phyloP scores from a whole-genome alignment of 2,329 filamentous ascomycete species.

The Davidsoniella virescens region DNA sequence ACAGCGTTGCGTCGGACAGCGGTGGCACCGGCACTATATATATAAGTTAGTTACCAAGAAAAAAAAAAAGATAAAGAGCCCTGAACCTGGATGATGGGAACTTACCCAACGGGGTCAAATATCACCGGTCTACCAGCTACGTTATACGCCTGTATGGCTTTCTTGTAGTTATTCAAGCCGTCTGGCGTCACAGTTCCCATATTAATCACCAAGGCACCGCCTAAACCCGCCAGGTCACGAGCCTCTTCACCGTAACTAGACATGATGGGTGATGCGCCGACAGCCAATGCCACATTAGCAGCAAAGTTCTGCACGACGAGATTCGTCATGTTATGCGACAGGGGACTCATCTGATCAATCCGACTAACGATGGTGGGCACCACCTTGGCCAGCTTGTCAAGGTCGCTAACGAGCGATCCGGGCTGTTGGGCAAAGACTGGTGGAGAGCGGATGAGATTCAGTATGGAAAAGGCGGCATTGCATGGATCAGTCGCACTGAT shows the following conservation, averaged over 20 bases:
- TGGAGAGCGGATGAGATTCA: slow-evolving; percentile 31
- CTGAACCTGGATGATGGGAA: slow-evolving; percentile 8
- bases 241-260: slow-evolving; percentile 75
- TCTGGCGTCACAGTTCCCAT: slow-evolving; percentile 84
- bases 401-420: slow-evolving; percentile 3
- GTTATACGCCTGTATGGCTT: slow-evolving; percentile 72
- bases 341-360: slow-evolving; percentile 47
- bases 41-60: too few species aligned
- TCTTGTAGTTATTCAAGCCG: slow-evolving; percentile 51
- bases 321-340: slow-evolving; percentile 97
- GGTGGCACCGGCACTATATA: slow-evolving; percentile 56
- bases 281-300: slow-evolving; percentile 71
- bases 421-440: slow-evolving; percentile 17
- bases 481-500: slow-evolving; percentile 55
- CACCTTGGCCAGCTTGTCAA: slow-evolving; percentile 13
- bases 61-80: background rate
- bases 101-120: slow-evolving; percentile 72
- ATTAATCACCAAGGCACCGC: slow-evolving; percentile 73
- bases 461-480: slow-evolving; percentile 43
- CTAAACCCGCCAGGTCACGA: slow-evolving; percentile 57
- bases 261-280: slow-evolving; percentile 90
- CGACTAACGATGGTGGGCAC: slow-evolving; percentile 34
- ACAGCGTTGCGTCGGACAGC: slow-evolving; percentile 54
- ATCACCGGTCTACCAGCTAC: slow-evolving; percentile 56
- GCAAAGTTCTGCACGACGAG: slow-evolving; percentile 85